Evolutionary conservation across 2,329 filamentous ascomycete species (phyloP), one percentile per base, ranked within the genome.

Genomic region (Calycina marina): DNA sequence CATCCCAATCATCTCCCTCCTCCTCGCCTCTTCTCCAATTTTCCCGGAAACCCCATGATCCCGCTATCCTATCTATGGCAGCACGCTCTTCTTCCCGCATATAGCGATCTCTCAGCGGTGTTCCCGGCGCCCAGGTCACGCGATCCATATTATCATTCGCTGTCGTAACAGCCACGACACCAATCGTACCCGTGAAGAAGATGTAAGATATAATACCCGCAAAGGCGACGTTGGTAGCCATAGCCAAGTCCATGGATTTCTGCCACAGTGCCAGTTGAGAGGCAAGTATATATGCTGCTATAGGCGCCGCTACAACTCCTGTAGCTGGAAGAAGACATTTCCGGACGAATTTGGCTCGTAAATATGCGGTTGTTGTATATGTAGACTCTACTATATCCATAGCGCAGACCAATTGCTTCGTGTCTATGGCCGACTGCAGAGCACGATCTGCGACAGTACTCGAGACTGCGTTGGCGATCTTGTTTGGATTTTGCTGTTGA

Each of bases 71-170:
- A 59, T 98, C 90, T 42, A 93, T 62, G 1, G 85, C 84, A 3
- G 77, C 80, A 14, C 90, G 67, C 62, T 98, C 86, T 42, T 93
- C 85, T 54, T 96, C 90, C 18, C 83, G 67, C 33, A 93, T 55
- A 81, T 86, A 96, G 10, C 90, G 70, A 48, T 83, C 69, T 40
- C 79, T 69, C 41, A 96, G 59, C 14, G 82, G 78, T 18, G 83
- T 77, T 8, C 90, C 90, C 0, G 73, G 72, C 6, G 78, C 67
- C 90, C 90, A 98, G 2, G 83, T 86, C 4, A 96, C 84, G 13
- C 90, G 73, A 48, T 79, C 77, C 82, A 94, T 93, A 56, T 96
- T 85, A 54, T 96, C 86, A 56, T 94, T 94, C 38, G 77, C 67
- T 18, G 88, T 94, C 15, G 83, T 76, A 37, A 92, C 62, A 6